Evolutionary conservation across 495 filamentous ascomycete species (phyloP).

Genomic region (Hypoxylon crocopeplum): DNA sequence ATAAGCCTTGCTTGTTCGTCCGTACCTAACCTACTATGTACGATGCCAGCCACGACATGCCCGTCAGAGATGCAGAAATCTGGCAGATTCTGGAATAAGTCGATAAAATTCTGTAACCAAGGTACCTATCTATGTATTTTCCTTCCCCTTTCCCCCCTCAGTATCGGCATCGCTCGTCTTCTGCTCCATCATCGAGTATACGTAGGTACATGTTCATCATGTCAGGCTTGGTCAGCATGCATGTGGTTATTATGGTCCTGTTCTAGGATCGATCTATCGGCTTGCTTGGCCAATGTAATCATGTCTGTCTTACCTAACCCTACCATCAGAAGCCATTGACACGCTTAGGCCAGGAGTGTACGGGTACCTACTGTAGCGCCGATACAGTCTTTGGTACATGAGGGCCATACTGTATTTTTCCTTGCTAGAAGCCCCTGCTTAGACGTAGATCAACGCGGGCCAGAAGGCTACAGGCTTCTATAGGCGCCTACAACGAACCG

Average conservation of each 20-base stretch:
- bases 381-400: constrained; percentile 13
- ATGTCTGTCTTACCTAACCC: constrained; percentile 1
- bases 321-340: too few species aligned
- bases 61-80: neutral
- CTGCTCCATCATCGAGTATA: constrained; percentile 2
- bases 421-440: neutral
- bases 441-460: neutral
- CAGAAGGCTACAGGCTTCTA: too few species aligned
- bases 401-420: constrained; percentile 15
- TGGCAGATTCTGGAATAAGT: neutral
- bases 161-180: constrained; percentile 8
- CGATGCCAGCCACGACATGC: neutral
- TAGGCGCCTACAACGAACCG: neutral
- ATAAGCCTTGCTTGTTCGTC: neutral
- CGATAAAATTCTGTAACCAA: too few species aligned
- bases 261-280: constrained; percentile 34
- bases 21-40: neutral
- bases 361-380: constrained; percentile 33
- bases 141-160: neutral
- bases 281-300: constrained; percentile 22
- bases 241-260: constrained; percentile 32
- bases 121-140: too few species aligned
- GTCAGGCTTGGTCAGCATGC: constrained; percentile 41
- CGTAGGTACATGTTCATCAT: constrained; percentile 22
- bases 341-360: constrained; percentile 11